Evolutionary conservation across 1,139 yeast species (phyloP).

Genomic region (Protomyces gravidus): DNA sequence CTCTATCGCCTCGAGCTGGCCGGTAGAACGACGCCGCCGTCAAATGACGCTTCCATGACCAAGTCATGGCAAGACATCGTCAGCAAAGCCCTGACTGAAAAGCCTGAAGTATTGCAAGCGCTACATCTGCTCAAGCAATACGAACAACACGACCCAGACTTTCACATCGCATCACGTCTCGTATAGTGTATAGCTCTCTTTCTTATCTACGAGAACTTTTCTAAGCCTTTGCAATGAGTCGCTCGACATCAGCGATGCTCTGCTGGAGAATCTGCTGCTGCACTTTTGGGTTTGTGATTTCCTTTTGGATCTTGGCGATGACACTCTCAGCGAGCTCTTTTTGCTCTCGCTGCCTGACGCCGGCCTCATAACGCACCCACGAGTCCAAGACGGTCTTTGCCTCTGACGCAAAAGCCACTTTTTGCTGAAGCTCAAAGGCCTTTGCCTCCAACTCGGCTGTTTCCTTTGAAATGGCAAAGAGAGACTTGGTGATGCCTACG

Average conservation of each 20-base stretch:
- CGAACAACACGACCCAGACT: background rate
- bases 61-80: background rate
- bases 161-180: background rate
- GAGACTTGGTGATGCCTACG: slow-evolving; percentile 81
- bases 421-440: slow-evolving; percentile 87
- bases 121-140: background rate
- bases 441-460: slow-evolving; percentile 93
- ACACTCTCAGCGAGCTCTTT: slow-evolving; percentile 82
- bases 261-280: slow-evolving; percentile 89
- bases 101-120: background rate
- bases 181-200: background rate
- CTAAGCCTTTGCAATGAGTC: slow-evolving; percentile 25
- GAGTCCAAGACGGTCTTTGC: slow-evolving; percentile 95
- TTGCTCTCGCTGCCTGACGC: slow-evolving; percentile 95
- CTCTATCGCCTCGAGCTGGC: background rate
- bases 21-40: background rate
- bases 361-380: slow-evolving; percentile 98
- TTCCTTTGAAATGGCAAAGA: slow-evolving; percentile 91
- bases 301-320: slow-evolving; percentile 81
- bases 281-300: slow-evolving; percentile 81
- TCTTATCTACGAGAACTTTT: background rate
- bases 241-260: slow-evolving; percentile 84
- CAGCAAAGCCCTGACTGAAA: background rate
- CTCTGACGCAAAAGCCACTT: slow-evolving; percentile 78
- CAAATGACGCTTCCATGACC: no score